Evolutionary conservation across 2,329 filamentous ascomycete genomes (phyloP).

Genomic region (Phyllosticta citribraziliensis): DNA sequence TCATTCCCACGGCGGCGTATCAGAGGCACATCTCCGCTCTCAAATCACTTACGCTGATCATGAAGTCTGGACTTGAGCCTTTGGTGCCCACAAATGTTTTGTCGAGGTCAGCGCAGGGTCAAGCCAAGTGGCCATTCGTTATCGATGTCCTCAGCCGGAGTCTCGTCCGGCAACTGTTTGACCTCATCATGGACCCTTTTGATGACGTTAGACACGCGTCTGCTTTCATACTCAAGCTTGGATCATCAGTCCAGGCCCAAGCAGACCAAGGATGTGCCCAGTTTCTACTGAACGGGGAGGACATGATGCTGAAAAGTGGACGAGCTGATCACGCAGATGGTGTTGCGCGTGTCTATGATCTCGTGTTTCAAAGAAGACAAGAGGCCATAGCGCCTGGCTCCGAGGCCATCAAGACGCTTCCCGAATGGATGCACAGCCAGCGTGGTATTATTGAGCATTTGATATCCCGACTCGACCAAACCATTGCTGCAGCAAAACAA

Average conservation of each 20-base stretch:
- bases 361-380: slow-evolving; percentile 43
- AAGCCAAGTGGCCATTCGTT: slow-evolving; percentile 41
- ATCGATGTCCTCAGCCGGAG: slow-evolving; percentile 33
- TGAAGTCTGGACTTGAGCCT: slow-evolving; percentile 58
- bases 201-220: slow-evolving; percentile 69
- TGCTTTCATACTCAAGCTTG: slow-evolving; percentile 34
- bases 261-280: slow-evolving; percentile 12
- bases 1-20: slow-evolving; percentile 76
- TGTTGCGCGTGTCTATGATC: slow-evolving; percentile 64
- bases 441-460: slow-evolving; percentile 46
- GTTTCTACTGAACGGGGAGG: slow-evolving; percentile 35
- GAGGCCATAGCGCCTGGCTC: not conserved
- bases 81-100: slow-evolving; percentile 28
- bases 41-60: slow-evolving; percentile 57
- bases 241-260: not conserved
- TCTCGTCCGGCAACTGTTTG: slow-evolving; percentile 56
- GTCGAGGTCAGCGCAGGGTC: slow-evolving; percentile 40
- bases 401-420: not conserved
- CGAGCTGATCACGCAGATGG: slow-evolving; percentile 90
- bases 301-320: slow-evolving; percentile 58
- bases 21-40: slow-evolving; percentile 78
- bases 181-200: slow-evolving; percentile 80
- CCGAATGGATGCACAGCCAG: slow-evolving; percentile 2
- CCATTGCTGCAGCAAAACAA: slow-evolving; percentile 51
- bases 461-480: slow-evolving; percentile 52